Conservation (phyloP, 352 stramenopile species). For the Phytophthora fragariae region DNA sequence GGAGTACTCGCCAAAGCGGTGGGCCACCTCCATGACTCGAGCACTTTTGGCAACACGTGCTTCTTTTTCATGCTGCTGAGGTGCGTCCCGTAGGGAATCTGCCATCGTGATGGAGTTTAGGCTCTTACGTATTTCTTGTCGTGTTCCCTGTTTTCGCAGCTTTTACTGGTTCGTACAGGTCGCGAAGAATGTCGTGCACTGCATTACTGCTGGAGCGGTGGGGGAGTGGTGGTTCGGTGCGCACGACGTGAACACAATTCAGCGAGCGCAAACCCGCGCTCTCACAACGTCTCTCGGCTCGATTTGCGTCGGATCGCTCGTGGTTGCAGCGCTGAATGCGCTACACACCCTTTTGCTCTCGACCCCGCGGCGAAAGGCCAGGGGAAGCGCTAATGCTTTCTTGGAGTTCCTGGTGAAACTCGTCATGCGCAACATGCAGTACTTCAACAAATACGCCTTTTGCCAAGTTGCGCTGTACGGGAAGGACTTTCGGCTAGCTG, state of each 20-base stretch:
- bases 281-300: slow-evolving; percentile 83
- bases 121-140: neutral
- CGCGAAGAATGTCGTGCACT: slow-evolving; percentile 88
- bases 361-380: slow-evolving; percentile 67
- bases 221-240: slow-evolving; percentile 89
- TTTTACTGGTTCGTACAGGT: slow-evolving; percentile 90
- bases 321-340: slow-evolving; percentile 74
- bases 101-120: neutral
- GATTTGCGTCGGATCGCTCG: slow-evolving; percentile 85
- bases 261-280: slow-evolving; percentile 67
- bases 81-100: slow-evolving; percentile 30
- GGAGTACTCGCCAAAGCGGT: slow-evolving; percentile 74
- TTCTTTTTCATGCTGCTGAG: slow-evolving; percentile 91
- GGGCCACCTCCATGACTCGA: slow-evolving; percentile 57
- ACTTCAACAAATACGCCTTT: slow-evolving; percentile 92
- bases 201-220: slow-evolving; percentile 77
- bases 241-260: slow-evolving; percentile 77
- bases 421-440: slow-evolving; percentile 76
- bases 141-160: slow-evolving; percentile 32
- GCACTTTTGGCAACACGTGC: slow-evolving; percentile 69
- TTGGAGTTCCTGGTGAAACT: slow-evolving; percentile 83
- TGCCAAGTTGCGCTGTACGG: slow-evolving; percentile 89
- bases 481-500: slow-evolving; percentile 80
- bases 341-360: slow-evolving; percentile 76
- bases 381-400: slow-evolving; percentile 74